Percentiles rank a stretch among this genome's conserved stretches.
These are phyloP conservation scores for Adansonia gregorii DNA, from an alignment of 441 rosid species.

Conservation along the genomic window DNA sequence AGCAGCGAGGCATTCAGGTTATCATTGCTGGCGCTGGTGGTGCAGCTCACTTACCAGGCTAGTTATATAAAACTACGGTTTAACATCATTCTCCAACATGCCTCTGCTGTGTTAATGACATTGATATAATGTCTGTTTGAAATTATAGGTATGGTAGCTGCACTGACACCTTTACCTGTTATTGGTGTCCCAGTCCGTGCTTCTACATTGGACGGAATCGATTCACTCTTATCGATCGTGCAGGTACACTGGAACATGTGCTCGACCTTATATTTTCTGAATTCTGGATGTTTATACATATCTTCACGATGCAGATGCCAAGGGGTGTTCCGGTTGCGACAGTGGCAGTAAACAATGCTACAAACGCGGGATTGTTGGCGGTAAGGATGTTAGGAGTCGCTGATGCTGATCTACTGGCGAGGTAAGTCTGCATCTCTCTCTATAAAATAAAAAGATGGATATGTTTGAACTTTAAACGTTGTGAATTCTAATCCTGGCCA, in stretches of 20 bases:
- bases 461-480: neutral
- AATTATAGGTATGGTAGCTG: slow-evolving; percentile 88
- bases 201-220: slow-evolving; percentile 82
- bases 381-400: slow-evolving; percentile 73
- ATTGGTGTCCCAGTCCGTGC: slow-evolving; percentile 94
- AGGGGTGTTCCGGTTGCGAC: slow-evolving; percentile 96
- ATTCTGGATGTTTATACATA: slow-evolving; percentile 1
- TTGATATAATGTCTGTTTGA: slow-evolving; percentile 9
- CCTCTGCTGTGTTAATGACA: neutral
- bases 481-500: neutral
- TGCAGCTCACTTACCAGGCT: slow-evolving; percentile 95
- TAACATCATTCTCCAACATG: neutral
- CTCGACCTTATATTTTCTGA: neutral
- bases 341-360: slow-evolving; percentile 87
- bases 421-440: slow-evolving; percentile 38
- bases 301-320: slow-evolving; percentile 65
- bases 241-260: slow-evolving; percentile 54
- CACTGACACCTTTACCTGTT: slow-evolving; percentile 90
- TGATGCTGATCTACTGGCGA: slow-evolving; percentile 62
- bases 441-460: neutral
- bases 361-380: slow-evolving; percentile 85
- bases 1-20: slow-evolving; percentile 69
- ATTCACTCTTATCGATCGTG: slow-evolving; percentile 92
- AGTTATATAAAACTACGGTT: slow-evolving; percentile 26
- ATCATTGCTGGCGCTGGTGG: slow-evolving; percentile 99